Percentiles rank a stretch among this genome's conserved stretches.
Evolutionary conservation across 768 basidiomycete genomes (phyloP).

Genomic region (Trametes cubensis): DNA sequence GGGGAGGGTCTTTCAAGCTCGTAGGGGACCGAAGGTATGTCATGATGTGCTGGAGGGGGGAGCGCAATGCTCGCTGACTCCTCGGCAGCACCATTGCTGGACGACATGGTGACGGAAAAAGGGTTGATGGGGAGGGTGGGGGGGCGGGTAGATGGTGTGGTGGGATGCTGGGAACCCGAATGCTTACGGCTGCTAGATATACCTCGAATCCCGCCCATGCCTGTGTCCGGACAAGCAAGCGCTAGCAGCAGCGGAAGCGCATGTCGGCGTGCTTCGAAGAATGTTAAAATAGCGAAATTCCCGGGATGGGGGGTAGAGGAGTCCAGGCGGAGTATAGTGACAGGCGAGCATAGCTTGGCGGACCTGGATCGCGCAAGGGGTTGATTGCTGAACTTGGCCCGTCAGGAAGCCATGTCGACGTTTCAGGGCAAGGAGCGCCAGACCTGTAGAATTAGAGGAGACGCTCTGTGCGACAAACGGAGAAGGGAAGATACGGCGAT

Average conservation of each 20-base stretch:
- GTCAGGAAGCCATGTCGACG: slow-evolving; percentile 14
- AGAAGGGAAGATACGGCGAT: background rate
- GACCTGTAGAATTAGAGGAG: no score
- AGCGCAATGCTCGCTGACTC: background rate
- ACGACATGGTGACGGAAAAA: slow-evolving; percentile 4
- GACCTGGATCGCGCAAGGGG: slow-evolving; percentile 13
- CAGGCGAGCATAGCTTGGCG: slow-evolving; percentile 18
- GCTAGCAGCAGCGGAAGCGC: background rate
- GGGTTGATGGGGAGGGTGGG: background rate
- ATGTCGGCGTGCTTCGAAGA: background rate
- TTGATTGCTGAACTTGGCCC: background rate
- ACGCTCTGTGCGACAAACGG: background rate
- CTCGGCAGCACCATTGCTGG: background rate
- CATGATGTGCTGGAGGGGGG: slow-evolving; percentile 1
- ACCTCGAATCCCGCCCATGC: background rate
- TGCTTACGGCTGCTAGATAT: slow-evolving; percentile 3
- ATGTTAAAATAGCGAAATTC: background rate
- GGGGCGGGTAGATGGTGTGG: background rate
- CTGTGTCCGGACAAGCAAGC: background rate
- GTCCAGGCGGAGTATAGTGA: slow-evolving; percentile 7
- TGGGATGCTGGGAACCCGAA: slow-evolving; percentile 3
- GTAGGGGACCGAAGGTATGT: background rate
- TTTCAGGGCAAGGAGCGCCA: background rate
- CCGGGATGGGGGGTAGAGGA: background rate
- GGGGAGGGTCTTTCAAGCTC: slow-evolving; percentile 2